A percentile compares a stretch with the other conserved stretches of the same genome.
phyloP scores from a whole-genome alignment of 1,284 basidiomycete genomes.

The Malassezia equina region DNA sequence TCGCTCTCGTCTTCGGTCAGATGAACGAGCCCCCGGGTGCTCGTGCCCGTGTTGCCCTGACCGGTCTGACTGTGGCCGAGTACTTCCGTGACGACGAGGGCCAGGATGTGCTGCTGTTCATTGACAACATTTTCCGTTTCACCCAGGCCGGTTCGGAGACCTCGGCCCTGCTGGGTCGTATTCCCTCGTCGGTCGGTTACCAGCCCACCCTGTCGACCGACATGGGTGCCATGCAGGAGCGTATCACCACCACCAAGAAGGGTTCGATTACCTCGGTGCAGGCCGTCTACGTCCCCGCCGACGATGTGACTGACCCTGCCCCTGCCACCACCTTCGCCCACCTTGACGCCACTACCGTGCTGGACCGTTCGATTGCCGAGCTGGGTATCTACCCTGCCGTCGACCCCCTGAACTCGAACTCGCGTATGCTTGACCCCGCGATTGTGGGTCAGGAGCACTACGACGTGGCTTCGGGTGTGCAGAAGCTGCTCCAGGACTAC shows the following conservation, averaged over 20 bases:
- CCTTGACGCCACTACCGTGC: conserved; percentile 96
- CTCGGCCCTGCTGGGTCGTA: conserved; percentile 98
- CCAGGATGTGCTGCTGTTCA: conserved; percentile 98
- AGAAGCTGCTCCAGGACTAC: conserved; percentile 99
- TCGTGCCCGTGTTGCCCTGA: conserved; percentile 98
- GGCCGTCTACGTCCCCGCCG: conserved; percentile 97
- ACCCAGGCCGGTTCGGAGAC: conserved; percentile 99
- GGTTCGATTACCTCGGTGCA: conserved; percentile 99
- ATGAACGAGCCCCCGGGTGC: conserved; percentile 99
- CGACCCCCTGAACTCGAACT: conserved; percentile 97
- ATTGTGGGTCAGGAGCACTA: conserved; percentile 89
- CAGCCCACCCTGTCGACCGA: conserved; percentile 98
- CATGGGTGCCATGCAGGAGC: conserved; percentile 98
- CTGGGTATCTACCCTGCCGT: conserved; percentile 99
- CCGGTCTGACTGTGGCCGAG: conserved; percentile 96
- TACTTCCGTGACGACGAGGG: conserved; percentile 99
- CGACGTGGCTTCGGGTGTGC: conserved; percentile 82
- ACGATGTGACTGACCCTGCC: conserved; percentile 99
- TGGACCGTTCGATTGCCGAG: conserved; percentile 97
- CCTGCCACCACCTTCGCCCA: conserved; percentile 99
- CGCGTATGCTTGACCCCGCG: conserved; percentile 98
- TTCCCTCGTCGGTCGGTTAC: conserved; percentile 99
- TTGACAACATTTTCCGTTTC: conserved; percentile 92
- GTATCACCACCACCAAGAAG: conserved; percentile 99
- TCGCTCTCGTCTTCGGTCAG: conserved; percentile 98